Percentiles rank a stretch among this genome's conserved stretches.
These are phyloP conservation scores for Verruconis gallopava DNA, from an alignment of 2,329 filamentous ascomycete species.

Conservation along the genomic window DNA sequence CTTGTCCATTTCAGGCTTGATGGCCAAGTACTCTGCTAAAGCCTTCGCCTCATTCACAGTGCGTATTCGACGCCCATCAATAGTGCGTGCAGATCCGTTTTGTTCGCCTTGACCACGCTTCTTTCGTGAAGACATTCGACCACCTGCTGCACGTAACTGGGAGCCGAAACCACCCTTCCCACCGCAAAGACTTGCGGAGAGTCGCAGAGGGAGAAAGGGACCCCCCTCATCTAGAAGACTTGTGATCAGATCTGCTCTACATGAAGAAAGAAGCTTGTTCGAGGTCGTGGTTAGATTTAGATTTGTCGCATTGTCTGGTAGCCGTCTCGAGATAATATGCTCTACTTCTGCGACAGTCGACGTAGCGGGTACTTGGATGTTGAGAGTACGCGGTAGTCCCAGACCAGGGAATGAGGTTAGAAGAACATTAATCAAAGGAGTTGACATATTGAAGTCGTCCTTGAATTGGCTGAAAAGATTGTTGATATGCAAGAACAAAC, in stretches of 20 bases:
- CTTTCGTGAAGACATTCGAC: conserved; percentile 94
- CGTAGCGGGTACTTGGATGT: conserved; percentile 55
- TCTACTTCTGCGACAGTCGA: conserved; percentile 57
- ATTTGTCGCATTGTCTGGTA: conserved; percentile 39
- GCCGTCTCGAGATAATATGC: conserved; percentile 45
- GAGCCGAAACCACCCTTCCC: conserved; percentile 98
- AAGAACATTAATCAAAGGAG: conserved; percentile 60
- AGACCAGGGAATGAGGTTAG: conserved; percentile 75
- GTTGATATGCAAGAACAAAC: too few species aligned
- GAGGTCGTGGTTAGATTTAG: conserved; percentile 72
- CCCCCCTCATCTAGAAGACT: conserved; percentile 48
- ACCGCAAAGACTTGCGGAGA: conserved; percentile 68
- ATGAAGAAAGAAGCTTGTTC: conserved; percentile 53
- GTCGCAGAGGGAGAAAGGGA: conserved; percentile 65
- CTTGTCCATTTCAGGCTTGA: conserved; percentile 95
- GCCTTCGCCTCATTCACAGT: conserved; percentile 94
- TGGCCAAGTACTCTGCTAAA: conserved; percentile 83
- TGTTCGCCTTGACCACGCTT: conserved; percentile 72
- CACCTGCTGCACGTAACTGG: conserved; percentile 88
- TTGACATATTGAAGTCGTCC: conserved; percentile 44
- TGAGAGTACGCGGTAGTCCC: conserved; percentile 67
- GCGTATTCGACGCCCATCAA: conserved; percentile 78
- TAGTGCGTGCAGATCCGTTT: conserved; percentile 81
- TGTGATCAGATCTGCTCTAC: conserved; percentile 41
- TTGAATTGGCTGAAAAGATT: too few species aligned